Evolutionary conservation across 176 grass and related monocot species (phyloP).

Genomic region (Phyllostachys edulis): DNA sequence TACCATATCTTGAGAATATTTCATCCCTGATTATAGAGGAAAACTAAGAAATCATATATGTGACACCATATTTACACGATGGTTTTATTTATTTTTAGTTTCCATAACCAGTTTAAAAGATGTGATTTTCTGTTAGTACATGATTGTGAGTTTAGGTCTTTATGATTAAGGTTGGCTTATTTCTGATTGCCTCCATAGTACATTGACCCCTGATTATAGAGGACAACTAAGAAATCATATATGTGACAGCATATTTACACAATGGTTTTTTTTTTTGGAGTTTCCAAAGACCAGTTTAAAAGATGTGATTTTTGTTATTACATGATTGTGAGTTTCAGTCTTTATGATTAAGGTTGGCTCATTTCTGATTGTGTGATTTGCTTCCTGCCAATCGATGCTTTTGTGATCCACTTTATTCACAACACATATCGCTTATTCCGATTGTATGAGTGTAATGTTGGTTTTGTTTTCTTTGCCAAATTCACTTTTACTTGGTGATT

Average conservation of each 20-base stretch:
- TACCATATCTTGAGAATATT: neutral
- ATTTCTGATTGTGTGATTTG: neutral
- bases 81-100: neutral
- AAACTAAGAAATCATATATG: neutral
- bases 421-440: no score
- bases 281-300: neutral
- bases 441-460: no score
- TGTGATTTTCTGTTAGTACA: neutral
- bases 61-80: neutral
- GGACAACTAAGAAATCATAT: neutral
- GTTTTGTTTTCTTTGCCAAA: no score
- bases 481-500: no score
- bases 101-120: neutral
- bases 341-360: neutral
- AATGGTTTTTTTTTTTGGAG: neutral
- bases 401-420: neutral
- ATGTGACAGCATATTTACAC: neutral
- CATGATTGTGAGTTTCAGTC: neutral
- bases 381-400: neutral
- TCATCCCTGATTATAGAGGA: neutral
- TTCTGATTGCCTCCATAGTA: neutral
- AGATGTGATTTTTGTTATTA: neutral
- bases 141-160: neutral
- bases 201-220: neutral
- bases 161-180: neutral